These are phyloP conservation scores for Botryosphaeria dothidea DNA, from an alignment of 2,329 filamentous ascomycete species.

Conservation along the genomic window DNA sequence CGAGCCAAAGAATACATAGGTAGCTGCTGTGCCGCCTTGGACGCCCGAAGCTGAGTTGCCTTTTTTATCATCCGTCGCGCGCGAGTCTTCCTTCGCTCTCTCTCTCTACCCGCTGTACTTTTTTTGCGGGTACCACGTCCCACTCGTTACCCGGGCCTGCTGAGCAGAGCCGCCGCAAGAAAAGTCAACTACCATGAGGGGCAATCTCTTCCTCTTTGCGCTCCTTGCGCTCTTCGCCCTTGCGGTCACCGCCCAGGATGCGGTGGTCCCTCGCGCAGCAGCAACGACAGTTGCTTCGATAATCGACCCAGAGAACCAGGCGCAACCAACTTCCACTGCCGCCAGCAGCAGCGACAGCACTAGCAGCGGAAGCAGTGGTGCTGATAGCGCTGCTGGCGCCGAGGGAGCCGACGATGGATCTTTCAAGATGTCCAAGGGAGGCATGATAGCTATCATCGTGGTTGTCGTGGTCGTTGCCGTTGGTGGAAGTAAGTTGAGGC, in stretches of 20 bases:
- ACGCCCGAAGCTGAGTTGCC: not conserved
- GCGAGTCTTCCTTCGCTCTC: not conserved
- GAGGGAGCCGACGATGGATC: conserved; percentile 62
- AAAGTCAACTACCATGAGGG: not conserved
- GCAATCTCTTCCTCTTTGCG: not conserved
- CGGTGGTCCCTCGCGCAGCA: not conserved
- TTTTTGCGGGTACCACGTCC: not conserved
- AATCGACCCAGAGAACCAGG: not conserved
- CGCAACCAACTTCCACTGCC: not conserved
- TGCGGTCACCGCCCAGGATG: not conserved
- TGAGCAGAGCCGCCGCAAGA: not conserved
- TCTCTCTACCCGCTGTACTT: not conserved
- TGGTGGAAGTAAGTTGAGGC: conserved; percentile 62
- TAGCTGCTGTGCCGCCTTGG: not conserved
- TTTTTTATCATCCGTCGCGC: not conserved
- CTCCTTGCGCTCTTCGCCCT: conserved; percentile 1
- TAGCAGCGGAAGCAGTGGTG: not conserved
- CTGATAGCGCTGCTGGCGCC: conserved; percentile 55
- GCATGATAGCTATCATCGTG: conserved; percentile 72
- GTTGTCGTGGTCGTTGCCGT: conserved; percentile 61
- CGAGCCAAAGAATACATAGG: not conserved
- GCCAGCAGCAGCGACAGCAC: not conserved
- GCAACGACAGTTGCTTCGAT: not conserved
- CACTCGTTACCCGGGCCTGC: not conserved
- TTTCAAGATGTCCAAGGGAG: conserved; percentile 67